These are phyloP conservation scores for Aspergillus taichungensis DNA, from an alignment of 495 filamentous ascomycete genomes.

Conservation along the genomic window DNA sequence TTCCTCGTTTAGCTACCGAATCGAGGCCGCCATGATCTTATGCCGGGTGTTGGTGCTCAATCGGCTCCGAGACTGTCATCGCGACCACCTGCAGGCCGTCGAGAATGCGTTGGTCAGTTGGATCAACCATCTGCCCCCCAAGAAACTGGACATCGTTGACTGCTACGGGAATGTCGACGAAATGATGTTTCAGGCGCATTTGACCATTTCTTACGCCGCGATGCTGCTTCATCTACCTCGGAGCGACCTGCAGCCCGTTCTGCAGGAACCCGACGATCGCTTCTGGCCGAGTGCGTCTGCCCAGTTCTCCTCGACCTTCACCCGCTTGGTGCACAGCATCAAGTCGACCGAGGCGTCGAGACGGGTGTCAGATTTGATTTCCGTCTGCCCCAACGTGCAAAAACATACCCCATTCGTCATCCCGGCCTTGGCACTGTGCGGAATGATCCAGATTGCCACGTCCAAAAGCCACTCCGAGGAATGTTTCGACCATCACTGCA, in stretches of 20 bases:
- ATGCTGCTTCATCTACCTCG: slow-evolving; percentile 37
- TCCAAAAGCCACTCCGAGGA: slow-evolving; percentile 27
- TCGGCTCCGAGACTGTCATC: slow-evolving; percentile 25
- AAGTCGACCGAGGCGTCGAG: slow-evolving; percentile 37
- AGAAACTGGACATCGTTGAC: slow-evolving; percentile 36
- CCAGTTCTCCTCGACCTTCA: slow-evolving; percentile 29
- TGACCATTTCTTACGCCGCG: slow-evolving; percentile 30
- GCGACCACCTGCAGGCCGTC: slow-evolving; percentile 35
- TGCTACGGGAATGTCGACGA: slow-evolving; percentile 37
- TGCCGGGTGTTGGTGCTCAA: slow-evolving; percentile 30
- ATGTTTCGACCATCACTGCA: slow-evolving; percentile 35
- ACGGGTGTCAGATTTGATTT: slow-evolving; percentile 29
- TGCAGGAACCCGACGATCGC: slow-evolving; percentile 17
- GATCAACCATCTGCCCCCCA: slow-evolving; percentile 33
- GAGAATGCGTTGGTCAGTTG: slow-evolving; percentile 39
- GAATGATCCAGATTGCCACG: slow-evolving; percentile 32
- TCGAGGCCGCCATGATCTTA: slow-evolving; percentile 32
- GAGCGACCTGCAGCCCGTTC: slow-evolving; percentile 27
- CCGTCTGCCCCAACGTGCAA: slow-evolving; percentile 29
- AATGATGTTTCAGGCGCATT: slow-evolving; percentile 39
- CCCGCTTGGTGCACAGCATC: slow-evolving; percentile 31
- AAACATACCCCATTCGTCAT: slow-evolving; percentile 32
- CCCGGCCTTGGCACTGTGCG: slow-evolving; percentile 24
- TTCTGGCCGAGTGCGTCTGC: slow-evolving; percentile 20
- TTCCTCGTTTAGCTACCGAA: slow-evolving; percentile 37